These are phyloP conservation scores for Solanum pennellii DNA, from an alignment of 257 asterid species.

Conservation along the genomic window DNA sequence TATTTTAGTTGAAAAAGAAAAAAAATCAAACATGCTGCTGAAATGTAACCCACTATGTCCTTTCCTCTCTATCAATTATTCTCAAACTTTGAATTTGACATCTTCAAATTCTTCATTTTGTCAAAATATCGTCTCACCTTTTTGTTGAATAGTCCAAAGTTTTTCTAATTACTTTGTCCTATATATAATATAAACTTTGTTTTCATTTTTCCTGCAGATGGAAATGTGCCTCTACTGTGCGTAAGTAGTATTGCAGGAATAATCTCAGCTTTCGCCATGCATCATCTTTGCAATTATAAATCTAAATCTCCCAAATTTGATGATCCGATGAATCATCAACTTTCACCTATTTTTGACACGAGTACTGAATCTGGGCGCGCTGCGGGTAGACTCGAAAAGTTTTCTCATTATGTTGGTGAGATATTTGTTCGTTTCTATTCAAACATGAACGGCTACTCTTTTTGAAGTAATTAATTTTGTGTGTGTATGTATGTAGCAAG, in stretches of 20 bases:
- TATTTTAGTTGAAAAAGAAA: too few species aligned
- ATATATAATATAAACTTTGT: not conserved
- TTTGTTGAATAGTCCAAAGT: not conserved
- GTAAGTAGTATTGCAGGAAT: conserved; percentile 34
- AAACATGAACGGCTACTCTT: not conserved
- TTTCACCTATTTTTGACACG: conserved; percentile 48
- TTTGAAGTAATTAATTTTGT: not conserved
- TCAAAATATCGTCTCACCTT: not conserved
- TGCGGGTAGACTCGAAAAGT: conserved; percentile 41
- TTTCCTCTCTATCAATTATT: not conserved
- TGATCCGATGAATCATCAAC: not conserved
- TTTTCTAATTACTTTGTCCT: not conserved
- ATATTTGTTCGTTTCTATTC: not conserved
- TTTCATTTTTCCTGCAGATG: not conserved
- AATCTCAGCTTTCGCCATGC: conserved; percentile 41
- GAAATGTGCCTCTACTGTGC: conserved; percentile 16
- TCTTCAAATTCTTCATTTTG: not conserved
- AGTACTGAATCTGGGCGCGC: conserved; percentile 43
- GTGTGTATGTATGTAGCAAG: conserved; percentile 30
- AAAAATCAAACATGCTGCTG: not conserved
- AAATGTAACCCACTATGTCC: not conserved
- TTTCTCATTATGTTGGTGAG: conserved; percentile 71
- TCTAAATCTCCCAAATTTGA: conserved; percentile 12
- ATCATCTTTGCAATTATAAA: conserved; percentile 21
- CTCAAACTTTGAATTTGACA: not conserved